A percentile compares a stretch with the other conserved stretches of the same genome.
Evolutionary conservation across 805 yeast genomes (phyloP).

Genomic region (Debaryomyces castellii): DNA sequence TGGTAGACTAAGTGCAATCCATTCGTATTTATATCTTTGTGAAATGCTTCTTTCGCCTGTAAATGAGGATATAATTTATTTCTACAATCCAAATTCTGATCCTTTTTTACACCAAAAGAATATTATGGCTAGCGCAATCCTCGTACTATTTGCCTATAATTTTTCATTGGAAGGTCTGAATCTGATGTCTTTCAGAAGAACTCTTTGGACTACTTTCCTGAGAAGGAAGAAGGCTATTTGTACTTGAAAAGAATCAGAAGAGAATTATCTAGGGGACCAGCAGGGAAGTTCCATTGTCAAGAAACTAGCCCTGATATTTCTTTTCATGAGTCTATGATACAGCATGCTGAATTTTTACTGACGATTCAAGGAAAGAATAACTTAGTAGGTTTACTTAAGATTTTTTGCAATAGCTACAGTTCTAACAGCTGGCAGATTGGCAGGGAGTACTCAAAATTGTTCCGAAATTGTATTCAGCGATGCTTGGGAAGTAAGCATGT

Average conservation of each 20-base stretch:
- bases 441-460: conserved; percentile 52
- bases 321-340: conserved; percentile 42
- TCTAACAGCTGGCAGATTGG: conserved; percentile 57
- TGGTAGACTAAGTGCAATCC: conserved; percentile 56
- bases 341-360: conserved; percentile 40
- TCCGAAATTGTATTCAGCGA: conserved; percentile 54
- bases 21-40: conserved; percentile 59
- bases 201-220: conserved; percentile 18
- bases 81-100: conserved; percentile 53
- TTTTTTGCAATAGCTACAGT: conserved; percentile 35
- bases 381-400: conserved; percentile 54
- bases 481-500: conserved; percentile 48
- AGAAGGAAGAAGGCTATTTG: conserved; percentile 48
- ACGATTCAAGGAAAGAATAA: conserved; percentile 44
- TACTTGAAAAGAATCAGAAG: conserved; percentile 50
- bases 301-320: conserved; percentile 20
- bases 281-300: conserved; percentile 15
- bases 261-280: conserved; percentile 34
- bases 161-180: conserved; percentile 51
- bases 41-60: conserved; percentile 62
- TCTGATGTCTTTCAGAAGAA: conserved; percentile 22
- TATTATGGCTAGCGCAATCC: conserved; percentile 38
- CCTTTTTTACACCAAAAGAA: conserved; percentile 41
- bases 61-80: conserved; percentile 44
- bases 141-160: conserved; percentile 54